Evolutionary conservation across 805 yeast species (phyloP), one percentile per base, ranked within the genome.

Genomic region (Vanderwaltozyma verrucispora): DNA sequence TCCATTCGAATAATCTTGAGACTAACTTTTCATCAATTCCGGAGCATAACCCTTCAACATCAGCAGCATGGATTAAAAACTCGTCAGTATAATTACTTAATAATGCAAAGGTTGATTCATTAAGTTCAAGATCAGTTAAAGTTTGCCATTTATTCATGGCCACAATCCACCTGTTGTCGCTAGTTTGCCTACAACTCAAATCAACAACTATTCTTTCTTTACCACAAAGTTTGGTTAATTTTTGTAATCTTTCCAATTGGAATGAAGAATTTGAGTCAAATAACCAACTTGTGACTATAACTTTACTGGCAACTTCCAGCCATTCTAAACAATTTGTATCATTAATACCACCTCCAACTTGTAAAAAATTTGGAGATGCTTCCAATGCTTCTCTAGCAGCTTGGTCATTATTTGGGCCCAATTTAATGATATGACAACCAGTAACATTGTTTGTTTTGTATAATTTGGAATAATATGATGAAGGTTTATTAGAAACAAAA

Each of bases 121-220:
- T 66, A 37, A 92, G 65, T 38, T 63, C 70, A 32, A 77, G 69
- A 28, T 70, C 69, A 0, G 99, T 92, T 21, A 88, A 60, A 0
- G 88, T 82, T 57, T 88, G 96, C 99, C 99, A 92, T 60, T 87
- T 82, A 62, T 92, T 88, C 77, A 87, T 92, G 2, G 97, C 96
- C n/a, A 92, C 98, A 26, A 80, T 71, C 98, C 98, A 92, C 33
- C 41, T 48, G 8, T 39, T 38, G 17, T 44, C 48, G 7, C 39
- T 47, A 5, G 52, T 53, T 14, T 64, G 60, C 42, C 94, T 71
- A 58, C 97, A 89, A 56, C 95, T 85, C 50, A 92, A 68, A 57
- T 92, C 98, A 30, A 92, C 79, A 8, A 92, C 88, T n/a, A 92
- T 61, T 31, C 71, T 64, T 3, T 67, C 66, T 13, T 69, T 74